Evolutionary conservation across 495 filamentous ascomycete genomes (phyloP).

Genomic region (Talaromyces adpressus): DNA sequence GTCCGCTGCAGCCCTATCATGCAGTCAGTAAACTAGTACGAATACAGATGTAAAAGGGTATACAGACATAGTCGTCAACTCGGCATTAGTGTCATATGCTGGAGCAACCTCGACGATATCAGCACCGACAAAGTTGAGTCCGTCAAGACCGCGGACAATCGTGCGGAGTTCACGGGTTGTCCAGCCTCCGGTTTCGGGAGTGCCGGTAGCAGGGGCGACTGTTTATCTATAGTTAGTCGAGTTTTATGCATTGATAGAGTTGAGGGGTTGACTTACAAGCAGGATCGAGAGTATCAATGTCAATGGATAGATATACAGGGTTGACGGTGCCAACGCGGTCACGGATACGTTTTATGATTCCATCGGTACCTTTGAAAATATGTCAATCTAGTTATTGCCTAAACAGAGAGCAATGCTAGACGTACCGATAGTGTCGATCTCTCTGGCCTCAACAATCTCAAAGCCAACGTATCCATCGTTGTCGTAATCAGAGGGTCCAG

Average conservation of each 20-base stretch:
- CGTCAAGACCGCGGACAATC: slow-evolving; percentile 65
- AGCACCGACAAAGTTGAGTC: slow-evolving; percentile 68
- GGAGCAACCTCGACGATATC: slow-evolving; percentile 76
- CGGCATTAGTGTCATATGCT: slow-evolving; percentile 62
- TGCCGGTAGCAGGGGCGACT: slow-evolving; percentile 79
- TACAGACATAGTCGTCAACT: slow-evolving; percentile 53
- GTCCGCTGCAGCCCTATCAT: slow-evolving; percentile 52
- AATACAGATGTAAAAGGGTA: neutral
- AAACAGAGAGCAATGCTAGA: neutral
- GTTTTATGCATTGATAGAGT: too few species aligned
- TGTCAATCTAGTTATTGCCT: too few species aligned
- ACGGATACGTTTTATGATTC: slow-evolving; percentile 69
- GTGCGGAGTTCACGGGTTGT: slow-evolving; percentile 69
- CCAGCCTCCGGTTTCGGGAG: slow-evolving; percentile 85
- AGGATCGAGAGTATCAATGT: slow-evolving; percentile 84
- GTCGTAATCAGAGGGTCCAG: slow-evolving; percentile 63
- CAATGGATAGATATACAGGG: slow-evolving; percentile 76
- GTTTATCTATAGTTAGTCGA: too few species aligned
- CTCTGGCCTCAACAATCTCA: slow-evolving; percentile 69
- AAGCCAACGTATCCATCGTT: slow-evolving; percentile 85
- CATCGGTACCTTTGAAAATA: slow-evolving; percentile 31
- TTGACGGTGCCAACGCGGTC: slow-evolving; percentile 64
- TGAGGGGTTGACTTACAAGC: too few species aligned
- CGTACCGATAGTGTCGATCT: slow-evolving; percentile 69
- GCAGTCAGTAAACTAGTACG: neutral